Evolutionary conservation across 192 early-diverging fungal genomes (phyloP), one percentile per base, ranked within the genome.

Genomic region (Podochytrium sp.): DNA sequence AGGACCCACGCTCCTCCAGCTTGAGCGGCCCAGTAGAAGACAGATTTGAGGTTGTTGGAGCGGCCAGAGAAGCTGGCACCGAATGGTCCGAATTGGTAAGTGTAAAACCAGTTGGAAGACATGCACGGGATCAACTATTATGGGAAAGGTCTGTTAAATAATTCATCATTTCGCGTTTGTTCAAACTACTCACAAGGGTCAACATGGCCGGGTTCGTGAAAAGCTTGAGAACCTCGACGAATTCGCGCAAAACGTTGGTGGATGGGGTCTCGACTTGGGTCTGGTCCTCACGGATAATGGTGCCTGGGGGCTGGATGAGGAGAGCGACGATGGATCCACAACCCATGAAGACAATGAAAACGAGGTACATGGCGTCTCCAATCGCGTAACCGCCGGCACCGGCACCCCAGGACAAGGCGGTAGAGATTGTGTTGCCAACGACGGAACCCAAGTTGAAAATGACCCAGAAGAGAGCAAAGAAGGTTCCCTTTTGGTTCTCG

Each of bases 401-500:
- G 0, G 71, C 53, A 62, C 92, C 76, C 82, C 78, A 94, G 79
- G 92, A 90, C 61, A 90, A 83, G 41, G 80, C 90, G 53, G 94
- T 84, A 32, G 88, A 87, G 68, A 95, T 85, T 38, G 89, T 82
- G 57, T 88, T 87, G 73, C 94, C 94, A 29, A 95, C 57, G 62
- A 91, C 86, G 37, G 89, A 93, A 64, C 94, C 94, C 47, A 84
- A 40, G 69, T 42, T n/a, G n/a, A n/a, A n/a, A n/a, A n/a, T n/a
- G n/a, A n/a, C n/a, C n/a, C n/a, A n/a, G n/a, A n/a, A n/a, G n/a
- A n/a, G n/a, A n/a, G n/a, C n/a, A n/a, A n/a, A n/a, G n/a, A n/a
- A n/a, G n/a, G n/a, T n/a, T n/a, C 91, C 93, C 82, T 93, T 93
- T 41, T 91, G 83, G n/a, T 86, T 72, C 74, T 94, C 93, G 20